These are phyloP conservation scores for Gynandropsis gynandra DNA, from an alignment of 345 rosid species.

Conservation along the genomic window DNA sequence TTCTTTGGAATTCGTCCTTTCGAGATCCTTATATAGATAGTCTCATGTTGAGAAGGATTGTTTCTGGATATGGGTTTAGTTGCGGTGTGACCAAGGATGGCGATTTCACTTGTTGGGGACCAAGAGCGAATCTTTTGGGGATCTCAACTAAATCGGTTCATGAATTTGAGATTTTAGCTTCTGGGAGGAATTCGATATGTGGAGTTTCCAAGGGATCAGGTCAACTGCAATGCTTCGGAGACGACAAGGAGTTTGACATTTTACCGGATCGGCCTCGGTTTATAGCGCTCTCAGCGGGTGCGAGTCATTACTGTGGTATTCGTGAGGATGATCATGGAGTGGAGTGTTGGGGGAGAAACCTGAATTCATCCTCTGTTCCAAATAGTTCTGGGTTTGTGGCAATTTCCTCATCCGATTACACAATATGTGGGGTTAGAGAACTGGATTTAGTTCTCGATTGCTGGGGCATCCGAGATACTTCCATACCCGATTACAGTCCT, in stretches of 20 bases:
- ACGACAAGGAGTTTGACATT: conserved; percentile 24
- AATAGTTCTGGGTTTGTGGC: conserved; percentile 71
- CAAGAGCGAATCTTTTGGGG: conserved; percentile 81
- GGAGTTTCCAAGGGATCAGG: conserved; percentile 44
- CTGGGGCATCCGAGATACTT: conserved; percentile 52
- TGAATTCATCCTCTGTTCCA: conserved; percentile 51
- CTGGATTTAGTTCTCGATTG: conserved; percentile 79
- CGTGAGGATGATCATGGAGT: conserved; percentile 72
- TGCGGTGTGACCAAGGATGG: conserved; percentile 77
- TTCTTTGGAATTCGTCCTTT: too few relatives aligned
- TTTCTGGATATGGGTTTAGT: conserved; percentile 79
- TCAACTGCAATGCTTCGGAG: conserved; percentile 64
- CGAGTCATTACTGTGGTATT: conserved; percentile 75
- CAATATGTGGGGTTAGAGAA: conserved; percentile 74
- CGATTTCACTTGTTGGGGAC: too few relatives aligned
- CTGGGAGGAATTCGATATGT: conserved; percentile 48
- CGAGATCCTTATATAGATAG: conserved; percentile 26
- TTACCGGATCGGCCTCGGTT: conserved; percentile 33
- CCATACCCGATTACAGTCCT: conserved; percentile 48
- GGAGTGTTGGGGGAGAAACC: conserved; percentile 73
- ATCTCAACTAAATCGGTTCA: too few relatives aligned
- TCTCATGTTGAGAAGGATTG: conserved; percentile 48
- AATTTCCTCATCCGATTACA: conserved; percentile 75
- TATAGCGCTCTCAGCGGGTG: conserved; percentile 61
- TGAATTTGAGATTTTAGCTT: conserved; percentile 44